Percentiles rank a stretch among this genome's conserved stretches.
These are phyloP conservation scores for Yamadazyma ubonensis DNA, from an alignment of 805 yeast genomes.

Conservation along the genomic window DNA sequence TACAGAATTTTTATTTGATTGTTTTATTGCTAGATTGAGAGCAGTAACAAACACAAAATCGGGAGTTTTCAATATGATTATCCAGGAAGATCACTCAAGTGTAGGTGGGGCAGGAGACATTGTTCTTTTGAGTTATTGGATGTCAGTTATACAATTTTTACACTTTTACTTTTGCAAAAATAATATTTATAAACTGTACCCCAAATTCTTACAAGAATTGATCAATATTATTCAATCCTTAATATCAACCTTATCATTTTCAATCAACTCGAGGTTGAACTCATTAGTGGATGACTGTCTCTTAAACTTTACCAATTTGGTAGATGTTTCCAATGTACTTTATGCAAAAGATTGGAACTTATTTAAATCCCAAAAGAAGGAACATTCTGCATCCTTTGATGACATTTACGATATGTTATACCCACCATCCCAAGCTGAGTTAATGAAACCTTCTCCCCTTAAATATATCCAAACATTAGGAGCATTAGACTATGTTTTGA, in stretches of 20 bases:
- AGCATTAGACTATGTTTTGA: conserved; percentile 82
- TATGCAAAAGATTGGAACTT: conserved; percentile 70
- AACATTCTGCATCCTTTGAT: conserved; percentile 55
- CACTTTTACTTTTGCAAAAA: conserved; percentile 76
- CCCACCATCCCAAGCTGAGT: conserved; percentile 80
- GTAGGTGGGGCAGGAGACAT: conserved; percentile 55
- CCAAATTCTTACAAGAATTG: conserved; percentile 62
- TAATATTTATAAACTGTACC: conserved; percentile 52
- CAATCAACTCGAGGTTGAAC: conserved; percentile 60
- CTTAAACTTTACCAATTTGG: conserved; percentile 75
- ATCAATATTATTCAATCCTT: conserved; percentile 58
- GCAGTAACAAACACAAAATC: conserved; percentile 59
- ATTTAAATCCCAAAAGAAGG: conserved; percentile 44
- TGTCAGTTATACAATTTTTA: conserved; percentile 72
- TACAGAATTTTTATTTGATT: conserved; percentile 57
- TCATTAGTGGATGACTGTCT: conserved; percentile 62
- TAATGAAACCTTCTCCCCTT: conserved; percentile 87
- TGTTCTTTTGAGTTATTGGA: conserved; percentile 80
- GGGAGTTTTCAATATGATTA: conserved; percentile 51
- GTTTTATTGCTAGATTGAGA: conserved; percentile 61
- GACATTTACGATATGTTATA: conserved; percentile 73
- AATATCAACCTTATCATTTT: conserved; percentile 62
- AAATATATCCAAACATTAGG: conserved; percentile 83
- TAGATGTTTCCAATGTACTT: conserved; percentile 72
- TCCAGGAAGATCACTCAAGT: conserved; percentile 25